A percentile compares a stretch with the other conserved stretches of the same genome.
These are phyloP conservation scores for Paramecium caudatum DNA, from an alignment of 73 alveolate genomes.

Conservation along the genomic window DNA sequence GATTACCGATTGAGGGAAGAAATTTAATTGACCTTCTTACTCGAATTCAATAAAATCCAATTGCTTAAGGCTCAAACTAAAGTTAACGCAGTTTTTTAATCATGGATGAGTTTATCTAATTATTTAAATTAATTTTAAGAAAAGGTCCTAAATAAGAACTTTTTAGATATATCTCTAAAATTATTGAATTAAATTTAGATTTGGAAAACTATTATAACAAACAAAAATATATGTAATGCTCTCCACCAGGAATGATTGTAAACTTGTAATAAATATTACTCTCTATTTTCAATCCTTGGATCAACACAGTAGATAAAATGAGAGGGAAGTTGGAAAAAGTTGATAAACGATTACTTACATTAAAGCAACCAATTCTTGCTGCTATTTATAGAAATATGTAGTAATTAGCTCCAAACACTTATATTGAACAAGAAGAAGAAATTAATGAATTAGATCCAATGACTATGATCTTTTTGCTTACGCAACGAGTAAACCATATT, in stretches of 20 bases:
- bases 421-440: background rate
- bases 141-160: background rate
- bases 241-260: conserved; percentile 31
- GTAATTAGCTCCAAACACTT: conserved; percentile 5
- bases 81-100: background rate
- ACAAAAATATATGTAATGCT: background rate
- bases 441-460: background rate
- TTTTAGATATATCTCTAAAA: background rate
- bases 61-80: background rate
- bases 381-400: background rate
- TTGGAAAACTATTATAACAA: background rate
- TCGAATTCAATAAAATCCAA: background rate
- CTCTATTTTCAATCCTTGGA: background rate
- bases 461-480: background rate
- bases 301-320: background rate
- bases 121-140: background rate
- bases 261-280: conserved; percentile 35
- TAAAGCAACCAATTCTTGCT: conserved; percentile 7
- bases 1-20: background rate
- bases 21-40: background rate
- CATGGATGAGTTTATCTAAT: background rate
- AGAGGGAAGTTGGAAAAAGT: background rate
- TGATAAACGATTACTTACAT: background rate
- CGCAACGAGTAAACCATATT: conserved; percentile 26
- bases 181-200: conserved; percentile 22